phyloP scores from a whole-genome alignment of 176 grass and related monocot genomes.

The Aegilops sharonensis region DNA sequence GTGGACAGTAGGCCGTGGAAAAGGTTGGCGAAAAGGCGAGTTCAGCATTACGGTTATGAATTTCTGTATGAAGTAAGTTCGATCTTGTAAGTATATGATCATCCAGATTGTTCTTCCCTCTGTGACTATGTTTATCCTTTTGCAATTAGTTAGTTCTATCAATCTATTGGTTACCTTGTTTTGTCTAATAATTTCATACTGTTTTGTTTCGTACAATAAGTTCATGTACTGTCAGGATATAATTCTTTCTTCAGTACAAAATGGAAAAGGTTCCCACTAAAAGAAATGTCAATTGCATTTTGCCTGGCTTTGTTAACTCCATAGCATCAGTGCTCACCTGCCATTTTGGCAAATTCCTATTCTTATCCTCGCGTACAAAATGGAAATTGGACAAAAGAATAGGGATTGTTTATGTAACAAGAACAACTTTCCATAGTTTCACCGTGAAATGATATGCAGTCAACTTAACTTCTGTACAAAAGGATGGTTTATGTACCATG shows the following conservation, averaged over 20 bases:
- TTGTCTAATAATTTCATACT: background rate
- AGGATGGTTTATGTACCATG: no score
- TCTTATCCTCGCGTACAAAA: background rate
- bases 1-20: conserved; percentile 72
- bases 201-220: background rate
- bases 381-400: no score
- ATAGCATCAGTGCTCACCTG: background rate
- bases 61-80: conserved; percentile 92
- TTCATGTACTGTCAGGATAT: background rate
- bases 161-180: background rate
- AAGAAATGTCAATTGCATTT: background rate
- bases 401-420: background rate
- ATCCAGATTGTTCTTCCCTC: background rate
- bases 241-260: background rate
- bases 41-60: conserved; percentile 98
- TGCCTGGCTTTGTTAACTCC: background rate
- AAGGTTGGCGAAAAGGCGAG: conserved; percentile 75
- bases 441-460: background rate
- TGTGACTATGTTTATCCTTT: background rate
- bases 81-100: conserved; percentile 32
- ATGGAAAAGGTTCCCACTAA: background rate
- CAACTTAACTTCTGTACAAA: no score
- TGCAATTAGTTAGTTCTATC: background rate
- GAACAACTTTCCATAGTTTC: background rate
- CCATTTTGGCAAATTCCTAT: no score